Conservation (phyloP, 2,329 filamentous ascomycete species). For the Trichophyton schoenleinii region DNA sequence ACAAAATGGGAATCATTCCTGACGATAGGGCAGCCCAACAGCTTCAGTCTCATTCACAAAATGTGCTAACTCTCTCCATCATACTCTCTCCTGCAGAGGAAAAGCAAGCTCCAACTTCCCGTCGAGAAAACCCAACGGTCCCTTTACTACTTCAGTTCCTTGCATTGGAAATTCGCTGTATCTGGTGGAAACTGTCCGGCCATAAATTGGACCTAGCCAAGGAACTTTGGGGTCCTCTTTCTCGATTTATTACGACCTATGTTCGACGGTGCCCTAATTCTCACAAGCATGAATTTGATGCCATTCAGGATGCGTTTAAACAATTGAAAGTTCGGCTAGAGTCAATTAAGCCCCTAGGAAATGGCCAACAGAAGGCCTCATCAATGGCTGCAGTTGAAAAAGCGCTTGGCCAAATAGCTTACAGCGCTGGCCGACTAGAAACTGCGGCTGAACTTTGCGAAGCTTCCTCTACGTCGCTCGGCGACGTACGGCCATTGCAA, state of each 20-base stretch:
- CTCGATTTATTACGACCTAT: slow-evolving; percentile 28
- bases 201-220: slow-evolving; percentile 30
- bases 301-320: slow-evolving; percentile 25
- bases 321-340: slow-evolving; percentile 23
- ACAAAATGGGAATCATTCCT: slow-evolving; percentile 24
- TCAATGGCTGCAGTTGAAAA: slow-evolving; percentile 24
- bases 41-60: slow-evolving; percentile 33
- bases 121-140: slow-evolving; percentile 21
- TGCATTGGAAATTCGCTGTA: slow-evolving; percentile 29
- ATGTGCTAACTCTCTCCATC: slow-evolving; percentile 24
- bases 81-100: slow-evolving; percentile 12
- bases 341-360: slow-evolving; percentile 18
- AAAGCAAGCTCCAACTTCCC: not conserved
- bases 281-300: slow-evolving; percentile 27
- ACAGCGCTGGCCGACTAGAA: slow-evolving; percentile 28
- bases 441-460: slow-evolving; percentile 28
- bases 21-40: slow-evolving; percentile 33
- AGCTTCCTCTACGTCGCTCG: slow-evolving; percentile 22
- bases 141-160: slow-evolving; percentile 30
- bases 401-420: slow-evolving; percentile 29
- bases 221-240: slow-evolving; percentile 34
- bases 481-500: slow-evolving; percentile 22
- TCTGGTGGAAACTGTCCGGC: slow-evolving; percentile 32
- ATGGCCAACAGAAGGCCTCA: slow-evolving; percentile 14
- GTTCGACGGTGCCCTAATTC: slow-evolving; percentile 23